Base-by-base conservation (phyloP, 805 yeast species). In the Phaffomyces opuntiae region DNA sequence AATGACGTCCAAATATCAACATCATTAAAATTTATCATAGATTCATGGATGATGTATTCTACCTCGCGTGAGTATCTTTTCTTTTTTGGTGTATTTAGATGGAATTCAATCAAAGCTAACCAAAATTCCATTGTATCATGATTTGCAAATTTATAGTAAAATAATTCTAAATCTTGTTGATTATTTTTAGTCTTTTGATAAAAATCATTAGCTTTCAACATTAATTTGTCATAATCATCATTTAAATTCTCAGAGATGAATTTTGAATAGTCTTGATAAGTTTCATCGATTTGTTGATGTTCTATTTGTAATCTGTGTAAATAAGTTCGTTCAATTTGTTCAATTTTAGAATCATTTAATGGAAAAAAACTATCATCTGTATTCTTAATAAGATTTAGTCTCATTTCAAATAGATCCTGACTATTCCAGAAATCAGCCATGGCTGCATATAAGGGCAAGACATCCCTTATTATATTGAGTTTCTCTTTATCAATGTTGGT, bases 181-280 rank as follows among this genome's bases (percentile, higher is more conserved):
- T 66, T 53, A 12, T 57, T 50, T 42, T 60, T 63, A 0, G 76
- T 66, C 13, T 48, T 44, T 7, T 58, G 50, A 45, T 66, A 64
- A 0, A 65, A 43, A 26, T 56, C 59, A 38, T 64, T 64, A 1
- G 74, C 76, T 0, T 43, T n/a, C 7, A 52, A 44, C 72, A 78
- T 68, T 21, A 60, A 57, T 0, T 43, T 35, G 1, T 62, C 64
- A 48, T 76, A 75, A 4, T 61, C 40, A 1, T 52, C 53, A 0
- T 58, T 43, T 21, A 51, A 58, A 39, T 63, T 36, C 3, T 45
- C 34, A 0, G 77, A 61, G 2, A 76, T 61, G 44, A 74, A 72
- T 1, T 57, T 25, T 1, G 80, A 76, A 38, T 63, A 68, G 1
- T 59, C 58, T 9, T 63, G 55, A 51, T 64, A 70, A 0, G 78